phyloP scores from a whole-genome alignment of 768 basidiomycete genomes.

The Lactarius hengduanensis region DNA sequence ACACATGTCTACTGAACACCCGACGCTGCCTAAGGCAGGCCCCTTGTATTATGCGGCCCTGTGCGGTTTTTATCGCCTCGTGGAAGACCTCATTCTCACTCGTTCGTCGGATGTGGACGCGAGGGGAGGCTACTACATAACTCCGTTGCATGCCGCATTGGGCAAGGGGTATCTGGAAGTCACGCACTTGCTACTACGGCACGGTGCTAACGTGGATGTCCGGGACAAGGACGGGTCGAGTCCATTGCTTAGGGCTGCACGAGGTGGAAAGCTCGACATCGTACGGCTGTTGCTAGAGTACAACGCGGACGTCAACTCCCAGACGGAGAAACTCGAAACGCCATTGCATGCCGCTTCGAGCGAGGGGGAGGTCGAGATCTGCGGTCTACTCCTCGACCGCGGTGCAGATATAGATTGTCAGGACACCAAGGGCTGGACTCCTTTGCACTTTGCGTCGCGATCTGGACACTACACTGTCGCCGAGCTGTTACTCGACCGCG shows the following conservation, averaged over 20 bases:
- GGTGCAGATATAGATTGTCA: background rate
- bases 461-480: background rate
- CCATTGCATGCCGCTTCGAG: background rate
- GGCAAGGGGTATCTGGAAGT: background rate
- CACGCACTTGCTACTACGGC: background rate
- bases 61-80: slow-evolving; percentile 14
- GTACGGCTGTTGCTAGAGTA: background rate
- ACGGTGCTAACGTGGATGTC: background rate
- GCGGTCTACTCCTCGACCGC: background rate
- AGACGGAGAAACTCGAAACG: background rate
- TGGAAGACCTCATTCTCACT: background rate
- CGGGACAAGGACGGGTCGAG: background rate
- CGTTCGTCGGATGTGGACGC: background rate
- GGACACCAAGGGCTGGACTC: background rate
- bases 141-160: slow-evolving; percentile 1
- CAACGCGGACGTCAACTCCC: background rate
- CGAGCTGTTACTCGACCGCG: slow-evolving; percentile 1
- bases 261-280: background rate
- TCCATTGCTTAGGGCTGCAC: background rate
- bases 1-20: background rate
- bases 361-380: background rate
- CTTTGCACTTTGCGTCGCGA: background rate
- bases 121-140: background rate
- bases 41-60: slow-evolving; percentile 14
- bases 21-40: background rate